Evolutionary conservation across 345 rosid species (phyloP).

Genomic region (Kandelia obovata): DNA sequence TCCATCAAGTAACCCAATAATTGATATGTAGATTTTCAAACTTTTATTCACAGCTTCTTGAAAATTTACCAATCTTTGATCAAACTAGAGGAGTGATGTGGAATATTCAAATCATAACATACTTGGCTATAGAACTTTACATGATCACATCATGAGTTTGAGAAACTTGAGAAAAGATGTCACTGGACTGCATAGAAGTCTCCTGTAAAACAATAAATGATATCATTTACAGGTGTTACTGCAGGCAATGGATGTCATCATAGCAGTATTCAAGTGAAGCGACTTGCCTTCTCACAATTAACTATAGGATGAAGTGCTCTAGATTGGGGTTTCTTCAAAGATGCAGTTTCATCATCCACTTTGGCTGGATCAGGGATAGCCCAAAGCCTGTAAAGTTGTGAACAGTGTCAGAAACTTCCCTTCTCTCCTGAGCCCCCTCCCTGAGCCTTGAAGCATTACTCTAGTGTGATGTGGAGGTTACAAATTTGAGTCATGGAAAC

Average conservation of each 20-base stretch:
- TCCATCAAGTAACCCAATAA: too few relatives aligned
- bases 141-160: slow-evolving; percentile 83
- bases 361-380: slow-evolving; percentile 41
- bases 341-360: slow-evolving; percentile 34
- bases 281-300: slow-evolving; percentile 77
- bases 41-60: too few relatives aligned
- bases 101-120: slow-evolving; percentile 10
- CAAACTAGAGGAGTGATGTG: not conserved
- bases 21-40: too few relatives aligned
- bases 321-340: slow-evolving; percentile 33
- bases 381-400: slow-evolving; percentile 49
- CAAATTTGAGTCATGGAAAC: too few relatives aligned
- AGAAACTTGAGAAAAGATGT: slow-evolving; percentile 84
- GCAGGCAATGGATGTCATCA: slow-evolving; percentile 8
- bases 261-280: slow-evolving; percentile 2
- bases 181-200: slow-evolving; percentile 47
- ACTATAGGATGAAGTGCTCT: slow-evolving; percentile 42
- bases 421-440: too few relatives aligned
- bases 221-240: slow-evolving; percentile 13
- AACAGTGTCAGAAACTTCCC: not conserved
- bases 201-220: slow-evolving; percentile 36
- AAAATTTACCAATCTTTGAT: too few relatives aligned
- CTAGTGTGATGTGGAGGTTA: too few relatives aligned
- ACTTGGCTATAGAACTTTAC: slow-evolving; percentile 40
- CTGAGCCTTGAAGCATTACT: too few relatives aligned